Evolutionary conservation across 495 filamentous ascomycete genomes (phyloP).

Genomic region (Penicillium coffeae): DNA sequence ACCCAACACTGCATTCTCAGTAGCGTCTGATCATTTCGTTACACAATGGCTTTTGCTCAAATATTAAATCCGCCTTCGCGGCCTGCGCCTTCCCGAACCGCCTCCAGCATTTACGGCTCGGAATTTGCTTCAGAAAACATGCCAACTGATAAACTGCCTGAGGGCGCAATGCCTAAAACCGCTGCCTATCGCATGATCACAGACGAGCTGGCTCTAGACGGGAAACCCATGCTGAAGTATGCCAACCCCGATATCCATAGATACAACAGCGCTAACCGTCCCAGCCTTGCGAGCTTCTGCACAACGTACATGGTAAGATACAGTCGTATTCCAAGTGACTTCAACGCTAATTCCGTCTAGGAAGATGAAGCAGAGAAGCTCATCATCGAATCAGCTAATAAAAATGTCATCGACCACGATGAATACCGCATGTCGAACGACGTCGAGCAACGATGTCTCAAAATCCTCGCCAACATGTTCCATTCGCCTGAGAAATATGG

Average conservation of each 20-base stretch:
- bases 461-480: conserved; percentile 83
- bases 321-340: too few species aligned
- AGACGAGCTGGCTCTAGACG: conserved; percentile 14
- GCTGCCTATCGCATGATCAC: conserved; percentile 14
- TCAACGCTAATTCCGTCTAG: too few species aligned
- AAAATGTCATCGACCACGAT: conserved; percentile 91
- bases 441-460: conserved; percentile 84
- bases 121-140: conserved; percentile 10
- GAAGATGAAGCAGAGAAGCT: conserved; percentile 87
- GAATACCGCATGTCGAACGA: conserved; percentile 83
- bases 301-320: conserved; percentile 21
- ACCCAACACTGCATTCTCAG: too few species aligned
- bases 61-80: not conserved
- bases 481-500: conserved; percentile 57
- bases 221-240: conserved; percentile 12
- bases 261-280: conserved; percentile 1
- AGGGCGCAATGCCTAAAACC: conserved; percentile 14
- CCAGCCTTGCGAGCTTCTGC: conserved; percentile 17
- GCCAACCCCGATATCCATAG: not conserved
- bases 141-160: conserved; percentile 9
- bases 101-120: conserved; percentile 16
- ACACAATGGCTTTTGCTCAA: not conserved
- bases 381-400: conserved; percentile 79
- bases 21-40: too few species aligned
- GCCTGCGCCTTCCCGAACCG: not conserved